Evolutionary conservation across 768 basidiomycete genomes (phyloP).

Genomic region (Polyporus arcularius): DNA sequence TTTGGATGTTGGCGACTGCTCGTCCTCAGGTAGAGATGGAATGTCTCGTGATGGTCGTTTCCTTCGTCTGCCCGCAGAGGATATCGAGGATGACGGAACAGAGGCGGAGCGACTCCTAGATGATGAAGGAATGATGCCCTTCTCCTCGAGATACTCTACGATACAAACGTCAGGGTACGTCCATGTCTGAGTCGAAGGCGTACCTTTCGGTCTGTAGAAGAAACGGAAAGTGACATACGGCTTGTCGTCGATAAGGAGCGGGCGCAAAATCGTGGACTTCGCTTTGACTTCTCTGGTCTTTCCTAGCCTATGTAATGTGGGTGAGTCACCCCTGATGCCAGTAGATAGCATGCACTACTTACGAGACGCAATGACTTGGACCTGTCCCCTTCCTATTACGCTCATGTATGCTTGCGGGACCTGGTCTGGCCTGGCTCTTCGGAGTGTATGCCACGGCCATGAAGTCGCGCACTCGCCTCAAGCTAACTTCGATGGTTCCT

Average conservation of each 20-base stretch:
- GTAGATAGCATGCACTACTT: not conserved
- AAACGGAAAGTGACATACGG: constrained; percentile 17
- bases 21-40: not conserved
- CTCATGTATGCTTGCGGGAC: not conserved
- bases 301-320: not conserved
- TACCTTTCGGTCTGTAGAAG: constrained; percentile 18
- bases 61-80: not conserved
- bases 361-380: constrained; percentile 6
- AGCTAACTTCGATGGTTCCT: constrained; percentile 14
- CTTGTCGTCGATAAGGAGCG: constrained; percentile 14
- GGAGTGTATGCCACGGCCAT: not conserved
- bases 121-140: constrained; percentile 3
- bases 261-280: constrained; percentile 1
- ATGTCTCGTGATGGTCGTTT: not conserved
- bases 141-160: constrained; percentile 7
- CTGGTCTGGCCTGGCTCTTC: not conserved
- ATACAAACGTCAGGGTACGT: not conserved
- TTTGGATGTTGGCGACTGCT: not conserved
- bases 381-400: constrained; percentile 1
- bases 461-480: constrained; percentile 12
- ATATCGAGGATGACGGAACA: too few species aligned
- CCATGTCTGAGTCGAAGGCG: not conserved
- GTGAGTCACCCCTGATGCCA: too few species aligned
- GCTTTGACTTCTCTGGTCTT: not conserved
- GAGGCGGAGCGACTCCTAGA: not conserved